Conservation (phyloP, 2,329 filamentous ascomycete genomes). For the Clonostachys chloroleuca region DNA sequence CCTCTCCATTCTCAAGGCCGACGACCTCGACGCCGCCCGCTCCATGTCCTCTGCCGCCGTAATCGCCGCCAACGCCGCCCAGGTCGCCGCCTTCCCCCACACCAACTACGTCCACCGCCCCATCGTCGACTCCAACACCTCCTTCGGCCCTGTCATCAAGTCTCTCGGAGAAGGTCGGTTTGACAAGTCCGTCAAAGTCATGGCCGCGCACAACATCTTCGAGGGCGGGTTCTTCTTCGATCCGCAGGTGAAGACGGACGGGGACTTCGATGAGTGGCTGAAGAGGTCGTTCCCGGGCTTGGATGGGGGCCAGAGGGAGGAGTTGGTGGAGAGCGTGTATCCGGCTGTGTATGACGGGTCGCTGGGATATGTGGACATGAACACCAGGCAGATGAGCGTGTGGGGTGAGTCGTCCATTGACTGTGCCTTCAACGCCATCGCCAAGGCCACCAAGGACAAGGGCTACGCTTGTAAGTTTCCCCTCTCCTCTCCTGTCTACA, state of each 20-base stretch:
- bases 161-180: constrained; percentile 1
- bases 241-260: constrained; percentile 3
- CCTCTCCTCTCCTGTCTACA: background rate
- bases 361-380: constrained; percentile 3
- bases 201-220: constrained; percentile 4
- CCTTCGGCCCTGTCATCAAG: background rate
- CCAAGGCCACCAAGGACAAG: constrained; percentile 1
- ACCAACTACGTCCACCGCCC: constrained; percentile 3
- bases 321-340: constrained; percentile 4
- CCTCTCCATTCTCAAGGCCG: constrained; percentile 3
- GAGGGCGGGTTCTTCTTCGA: constrained; percentile 8
- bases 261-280: constrained; percentile 4
- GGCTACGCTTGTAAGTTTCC: constrained; percentile 6
- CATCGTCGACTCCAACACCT: background rate
- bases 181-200: constrained; percentile 4
- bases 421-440: background rate
- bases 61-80: constrained; percentile 5
- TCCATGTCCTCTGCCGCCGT: constrained; percentile 1
- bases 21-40: constrained; percentile 2
- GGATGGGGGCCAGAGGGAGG: background rate
- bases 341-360: constrained; percentile 5
- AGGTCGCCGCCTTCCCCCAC: constrained; percentile 2
- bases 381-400: constrained; percentile 4
- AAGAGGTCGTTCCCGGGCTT: constrained; percentile 2
- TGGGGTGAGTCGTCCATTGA: constrained; percentile 2